Conservation (phyloP, 169 alveolate genomes). For the Eimeria tenella region DNA sequence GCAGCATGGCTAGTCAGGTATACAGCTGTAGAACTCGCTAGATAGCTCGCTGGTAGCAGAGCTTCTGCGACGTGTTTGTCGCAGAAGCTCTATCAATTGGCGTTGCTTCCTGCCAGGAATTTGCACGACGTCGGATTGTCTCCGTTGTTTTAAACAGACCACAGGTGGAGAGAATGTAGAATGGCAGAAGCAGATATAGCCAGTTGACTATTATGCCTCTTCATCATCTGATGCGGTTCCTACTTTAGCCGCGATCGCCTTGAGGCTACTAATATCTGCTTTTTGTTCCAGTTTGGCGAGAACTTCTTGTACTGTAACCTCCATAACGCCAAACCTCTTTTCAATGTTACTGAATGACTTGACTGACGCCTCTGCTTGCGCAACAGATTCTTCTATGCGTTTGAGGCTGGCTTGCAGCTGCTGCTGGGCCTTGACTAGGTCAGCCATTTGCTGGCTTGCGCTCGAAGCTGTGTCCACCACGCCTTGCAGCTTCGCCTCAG, state of each 20-base stretch:
- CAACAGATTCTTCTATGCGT: neutral
- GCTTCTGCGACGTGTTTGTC: too few relatives aligned
- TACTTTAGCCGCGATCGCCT: conserved; percentile 3
- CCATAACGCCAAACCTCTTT: conserved; percentile 27
- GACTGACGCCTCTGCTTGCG: neutral
- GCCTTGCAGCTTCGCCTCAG: neutral
- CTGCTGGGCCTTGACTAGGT: neutral
- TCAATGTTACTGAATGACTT: conserved; percentile 15
- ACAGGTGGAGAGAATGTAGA: too few relatives aligned
- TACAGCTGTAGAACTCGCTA: too few relatives aligned
- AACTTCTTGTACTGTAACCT: conserved; percentile 36
- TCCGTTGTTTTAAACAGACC: too few relatives aligned
- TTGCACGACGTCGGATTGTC: too few relatives aligned
- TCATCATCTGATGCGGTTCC: neutral
- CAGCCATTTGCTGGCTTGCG: neutral
- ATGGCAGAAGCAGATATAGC: too few relatives aligned
- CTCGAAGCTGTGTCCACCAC: neutral
- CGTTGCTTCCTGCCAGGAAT: too few relatives aligned
- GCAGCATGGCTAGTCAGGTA: too few relatives aligned
- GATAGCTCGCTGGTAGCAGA: too few relatives aligned
- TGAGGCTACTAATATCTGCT: conserved; percentile 18
- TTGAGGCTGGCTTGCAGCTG: neutral
- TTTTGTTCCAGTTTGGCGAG: conserved; percentile 53
- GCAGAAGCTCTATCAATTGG: too few relatives aligned
- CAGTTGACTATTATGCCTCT: neutral